These are phyloP conservation scores for Nemania sp. DNA, from an alignment of 2,329 filamentous ascomycete genomes.

Conservation along the genomic window DNA sequence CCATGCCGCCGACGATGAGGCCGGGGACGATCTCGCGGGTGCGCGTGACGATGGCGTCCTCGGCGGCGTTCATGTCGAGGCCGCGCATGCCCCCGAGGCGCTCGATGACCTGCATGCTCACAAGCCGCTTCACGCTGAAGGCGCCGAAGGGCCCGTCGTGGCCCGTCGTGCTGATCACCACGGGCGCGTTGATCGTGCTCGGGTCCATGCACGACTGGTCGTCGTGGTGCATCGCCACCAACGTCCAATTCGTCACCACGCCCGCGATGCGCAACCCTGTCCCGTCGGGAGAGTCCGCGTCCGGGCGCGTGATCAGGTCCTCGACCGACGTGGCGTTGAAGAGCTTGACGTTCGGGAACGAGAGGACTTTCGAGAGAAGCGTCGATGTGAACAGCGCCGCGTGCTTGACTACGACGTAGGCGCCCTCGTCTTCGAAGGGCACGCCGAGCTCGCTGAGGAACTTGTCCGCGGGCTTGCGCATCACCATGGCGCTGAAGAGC, in stretches of 20 bases:
- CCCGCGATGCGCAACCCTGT: constrained; percentile 82
- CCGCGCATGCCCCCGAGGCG: constrained; percentile 90
- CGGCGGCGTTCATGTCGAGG: constrained; percentile 87
- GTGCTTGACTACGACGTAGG: constrained; percentile 92
- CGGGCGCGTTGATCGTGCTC: constrained; percentile 91
- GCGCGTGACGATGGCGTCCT: constrained; percentile 91
- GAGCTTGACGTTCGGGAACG: constrained; percentile 89
- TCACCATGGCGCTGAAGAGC: constrained; percentile 93
- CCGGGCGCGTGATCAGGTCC: constrained; percentile 82
- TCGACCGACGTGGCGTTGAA: constrained; percentile 95
- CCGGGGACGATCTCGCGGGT: constrained; percentile 87
- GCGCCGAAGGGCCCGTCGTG: constrained; percentile 91
- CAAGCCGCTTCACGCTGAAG: constrained; percentile 87
- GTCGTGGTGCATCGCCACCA: constrained; percentile 84
- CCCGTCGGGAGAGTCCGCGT: constrained; percentile 49
- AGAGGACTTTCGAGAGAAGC: constrained; percentile 78
- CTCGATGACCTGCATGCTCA: constrained; percentile 82
- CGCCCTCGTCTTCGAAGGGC: constrained; percentile 83
- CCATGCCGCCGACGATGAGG: constrained; percentile 93
- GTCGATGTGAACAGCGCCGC: constrained; percentile 91
- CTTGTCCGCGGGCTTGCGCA: constrained; percentile 87
- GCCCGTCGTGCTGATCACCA: constrained; percentile 87
- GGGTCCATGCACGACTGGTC: constrained; percentile 96
- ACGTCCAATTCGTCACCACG: constrained; percentile 95
- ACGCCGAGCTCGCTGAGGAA: constrained; percentile 83